Percentiles rank a stretch among this genome's conserved stretches.
phyloP scores from a whole-genome alignment of 2,329 filamentous ascomycete genomes.

The Botryotinia calthae region DNA sequence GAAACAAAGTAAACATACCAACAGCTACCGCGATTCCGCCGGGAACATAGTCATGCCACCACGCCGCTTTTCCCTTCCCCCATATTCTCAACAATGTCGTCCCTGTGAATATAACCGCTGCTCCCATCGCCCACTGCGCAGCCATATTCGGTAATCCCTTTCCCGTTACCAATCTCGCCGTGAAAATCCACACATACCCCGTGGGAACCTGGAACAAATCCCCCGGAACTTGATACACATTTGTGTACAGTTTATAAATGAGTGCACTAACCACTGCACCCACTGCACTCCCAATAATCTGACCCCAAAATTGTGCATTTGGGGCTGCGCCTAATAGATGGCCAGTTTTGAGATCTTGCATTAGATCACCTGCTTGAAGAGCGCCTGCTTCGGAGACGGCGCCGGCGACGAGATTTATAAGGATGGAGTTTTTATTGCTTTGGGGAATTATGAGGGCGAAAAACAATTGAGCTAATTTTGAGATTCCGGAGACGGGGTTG shows the following conservation, averaged over 20 bases:
- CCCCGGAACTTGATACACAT: conserved; percentile 84
- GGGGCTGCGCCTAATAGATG: conserved; percentile 89
- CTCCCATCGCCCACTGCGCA: conserved; percentile 71
- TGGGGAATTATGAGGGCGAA: conserved; percentile 88
- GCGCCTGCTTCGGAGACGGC: conserved; percentile 84
- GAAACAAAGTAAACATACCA: conserved; percentile 50
- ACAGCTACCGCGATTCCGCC: conserved; percentile 96
- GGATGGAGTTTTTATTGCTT: conserved; percentile 77
- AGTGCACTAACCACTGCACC: conserved; percentile 83
- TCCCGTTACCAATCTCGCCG: conserved; percentile 86
- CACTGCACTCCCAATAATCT: conserved; percentile 83
- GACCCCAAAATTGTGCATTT: conserved; percentile 94
- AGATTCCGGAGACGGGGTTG: conserved; percentile 94
- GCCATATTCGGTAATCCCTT: conserved; percentile 83
- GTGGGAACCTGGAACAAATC: conserved; percentile 92
- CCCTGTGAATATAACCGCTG: conserved; percentile 70
- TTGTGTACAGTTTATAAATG: conserved; percentile 87
- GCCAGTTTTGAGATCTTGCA: conserved; percentile 96
- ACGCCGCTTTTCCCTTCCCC: conserved; percentile 42
- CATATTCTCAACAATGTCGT: conserved; percentile 70
- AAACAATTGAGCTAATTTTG: conserved; percentile 91
- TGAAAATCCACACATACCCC: conserved; percentile 96
- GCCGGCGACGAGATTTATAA: conserved; percentile 92
- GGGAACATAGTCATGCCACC: conserved; percentile 75
- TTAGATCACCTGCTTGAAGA: conserved; percentile 89